Percentiles rank a stretch among this genome's conserved stretches.
Conservation (phyloP, 1,284 basidiomycete species). For the Cryptococcus floricola region DNA sequence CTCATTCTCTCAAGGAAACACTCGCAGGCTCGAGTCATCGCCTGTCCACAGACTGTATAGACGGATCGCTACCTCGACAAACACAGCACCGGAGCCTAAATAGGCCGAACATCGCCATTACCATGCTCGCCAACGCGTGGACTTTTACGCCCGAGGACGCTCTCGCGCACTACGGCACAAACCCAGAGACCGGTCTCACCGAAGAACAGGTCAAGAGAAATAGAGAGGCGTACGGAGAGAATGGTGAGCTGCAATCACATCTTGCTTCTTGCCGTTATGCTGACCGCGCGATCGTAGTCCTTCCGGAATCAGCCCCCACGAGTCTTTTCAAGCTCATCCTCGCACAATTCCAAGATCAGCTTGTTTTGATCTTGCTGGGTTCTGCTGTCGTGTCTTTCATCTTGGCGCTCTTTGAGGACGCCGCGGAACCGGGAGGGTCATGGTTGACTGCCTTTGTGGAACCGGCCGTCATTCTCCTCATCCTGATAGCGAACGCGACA, state of each 20-base stretch:
- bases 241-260: constrained; percentile 57
- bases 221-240: constrained; percentile 74
- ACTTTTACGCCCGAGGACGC: constrained; percentile 43
- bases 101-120: constrained; percentile 2
- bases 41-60: no score
- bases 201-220: constrained; percentile 58
- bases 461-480: constrained; percentile 85
- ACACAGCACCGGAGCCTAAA: no score
- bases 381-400: constrained; percentile 88
- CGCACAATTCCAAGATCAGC: constrained; percentile 96
- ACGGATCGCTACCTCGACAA: no score
- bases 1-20: no score
- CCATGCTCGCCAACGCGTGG: constrained; percentile 49
- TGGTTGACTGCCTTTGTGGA: constrained; percentile 77
- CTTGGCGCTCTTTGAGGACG: constrained; percentile 77
- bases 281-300: constrained; percentile 54
- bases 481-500: constrained; percentile 86
- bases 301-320: constrained; percentile 84
- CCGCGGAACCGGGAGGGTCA: constrained; percentile 57
- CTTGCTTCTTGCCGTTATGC: background rate
- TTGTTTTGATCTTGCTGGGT: constrained; percentile 87
- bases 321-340: constrained; percentile 90
- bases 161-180: constrained; percentile 41
- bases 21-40: no score
- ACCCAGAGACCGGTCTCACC: constrained; percentile 36